Conservation (phyloP, 805 yeast genomes). For the Kluyveromyces aestuarii region DNA sequence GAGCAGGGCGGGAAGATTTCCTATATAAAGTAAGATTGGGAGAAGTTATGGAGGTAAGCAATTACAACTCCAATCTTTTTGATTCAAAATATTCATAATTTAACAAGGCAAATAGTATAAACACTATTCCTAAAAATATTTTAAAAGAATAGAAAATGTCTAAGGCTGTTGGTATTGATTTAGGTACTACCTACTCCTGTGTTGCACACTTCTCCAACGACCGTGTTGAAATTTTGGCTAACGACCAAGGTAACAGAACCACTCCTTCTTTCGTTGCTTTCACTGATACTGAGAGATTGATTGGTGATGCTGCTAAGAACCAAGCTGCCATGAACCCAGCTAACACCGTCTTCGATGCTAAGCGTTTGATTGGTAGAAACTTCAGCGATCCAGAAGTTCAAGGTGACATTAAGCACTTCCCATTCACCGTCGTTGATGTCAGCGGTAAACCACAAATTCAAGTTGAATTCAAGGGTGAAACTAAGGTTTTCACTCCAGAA, state of each 20-base stretch:
- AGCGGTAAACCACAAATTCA: constrained; percentile 81
- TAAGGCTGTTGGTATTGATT: constrained; percentile 64
- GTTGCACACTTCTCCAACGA: constrained; percentile 83
- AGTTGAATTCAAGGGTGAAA: constrained; percentile 84
- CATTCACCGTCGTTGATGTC: constrained; percentile 69
- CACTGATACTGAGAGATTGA: constrained; percentile 89
- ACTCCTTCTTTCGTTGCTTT: constrained; percentile 96
- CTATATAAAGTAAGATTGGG: neutral
- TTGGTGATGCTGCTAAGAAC: constrained; percentile 97
- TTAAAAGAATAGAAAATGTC: constrained; percentile 20
- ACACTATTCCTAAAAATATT: neutral
- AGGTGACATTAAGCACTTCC: constrained; percentile 64
- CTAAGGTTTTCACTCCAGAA: constrained; percentile 83
- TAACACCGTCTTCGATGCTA: constrained; percentile 92
- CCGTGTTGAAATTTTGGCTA: constrained; percentile 90
- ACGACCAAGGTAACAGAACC: constrained; percentile 97
- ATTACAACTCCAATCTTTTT: too few relatives aligned
- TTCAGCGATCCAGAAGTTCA: constrained; percentile 52
- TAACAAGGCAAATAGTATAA: neutral
- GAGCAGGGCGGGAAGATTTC: neutral
- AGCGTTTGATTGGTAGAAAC: constrained; percentile 79
- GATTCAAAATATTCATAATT: too few relatives aligned
- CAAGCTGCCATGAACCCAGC: constrained; percentile 95
- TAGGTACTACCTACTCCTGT: constrained; percentile 97
- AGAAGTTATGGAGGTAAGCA: too few relatives aligned